Conservation (phyloP, 1,139 yeast species). For the Candida sojae region DNA sequence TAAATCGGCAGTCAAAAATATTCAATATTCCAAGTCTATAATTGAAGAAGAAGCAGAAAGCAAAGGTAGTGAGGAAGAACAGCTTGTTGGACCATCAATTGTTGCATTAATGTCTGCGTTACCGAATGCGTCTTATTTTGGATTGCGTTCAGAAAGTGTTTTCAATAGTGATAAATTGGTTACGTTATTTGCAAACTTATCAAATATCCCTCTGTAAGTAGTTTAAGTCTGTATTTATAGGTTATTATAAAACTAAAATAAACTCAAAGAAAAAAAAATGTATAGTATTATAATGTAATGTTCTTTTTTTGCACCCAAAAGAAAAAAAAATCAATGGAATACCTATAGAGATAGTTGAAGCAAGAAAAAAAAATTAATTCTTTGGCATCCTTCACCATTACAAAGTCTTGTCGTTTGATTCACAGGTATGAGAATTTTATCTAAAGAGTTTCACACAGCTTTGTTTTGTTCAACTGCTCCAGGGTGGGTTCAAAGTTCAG, state of each 20-base stretch:
- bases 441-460: conserved; percentile 10
- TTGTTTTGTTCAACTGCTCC: conserved; percentile 8
- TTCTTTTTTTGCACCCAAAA: not conserved
- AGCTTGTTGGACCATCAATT: conserved; percentile 54
- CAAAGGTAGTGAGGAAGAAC: conserved; percentile 15
- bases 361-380: not conserved
- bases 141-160: conserved; percentile 39
- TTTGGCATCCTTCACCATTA: not conserved
- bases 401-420: not conserved
- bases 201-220: conserved; percentile 25
- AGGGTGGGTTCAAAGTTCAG: conserved; percentile 7
- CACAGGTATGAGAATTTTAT: conserved; percentile 6
- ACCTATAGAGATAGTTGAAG: no score
- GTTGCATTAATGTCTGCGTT: conserved; percentile 54
- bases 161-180: conserved; percentile 44
- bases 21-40: conserved; percentile 13
- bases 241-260: not conserved
- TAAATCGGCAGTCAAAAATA: conserved; percentile 11
- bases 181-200: conserved; percentile 39
- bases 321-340: not conserved
- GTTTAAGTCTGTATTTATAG: not conserved
- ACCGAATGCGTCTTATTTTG: conserved; percentile 53
- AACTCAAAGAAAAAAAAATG: no score
- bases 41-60: conserved; percentile 20
- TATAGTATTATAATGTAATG: no score